These are phyloP conservation scores for Taphrina communis DNA, from an alignment of 1,139 yeast species.

Conservation along the genomic window DNA sequence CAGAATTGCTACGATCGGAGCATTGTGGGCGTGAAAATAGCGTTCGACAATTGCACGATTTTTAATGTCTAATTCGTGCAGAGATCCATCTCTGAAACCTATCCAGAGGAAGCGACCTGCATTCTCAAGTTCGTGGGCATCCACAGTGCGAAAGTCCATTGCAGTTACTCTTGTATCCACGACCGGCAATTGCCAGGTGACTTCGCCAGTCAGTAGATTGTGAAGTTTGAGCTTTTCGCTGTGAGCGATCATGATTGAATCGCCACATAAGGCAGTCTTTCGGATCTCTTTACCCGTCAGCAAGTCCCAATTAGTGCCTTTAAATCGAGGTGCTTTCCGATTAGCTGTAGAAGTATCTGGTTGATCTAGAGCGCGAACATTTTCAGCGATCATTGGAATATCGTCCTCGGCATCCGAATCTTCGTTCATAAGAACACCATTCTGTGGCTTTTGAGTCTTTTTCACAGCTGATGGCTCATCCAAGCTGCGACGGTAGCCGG, in stretches of 20 bases:
- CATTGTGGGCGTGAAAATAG: constrained; percentile 50
- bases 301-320: constrained; percentile 27
- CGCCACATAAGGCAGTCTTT: constrained; percentile 25
- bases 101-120: constrained; percentile 51
- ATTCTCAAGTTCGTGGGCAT: constrained; percentile 40
- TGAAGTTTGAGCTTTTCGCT: constrained; percentile 23
- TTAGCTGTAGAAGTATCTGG: constrained; percentile 52
- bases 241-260: constrained; percentile 27
- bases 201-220: constrained; percentile 24
- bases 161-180: constrained; percentile 34
- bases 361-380: constrained; percentile 27
- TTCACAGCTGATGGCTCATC: neutral
- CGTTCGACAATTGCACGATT: constrained; percentile 46
- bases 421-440: neutral
- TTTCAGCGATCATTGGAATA: neutral
- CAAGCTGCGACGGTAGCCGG: constrained; percentile 3
- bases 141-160: constrained; percentile 32
- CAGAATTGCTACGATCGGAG: constrained; percentile 50
- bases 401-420: constrained; percentile 36
- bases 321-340: constrained; percentile 50
- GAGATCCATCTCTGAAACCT: constrained; percentile 53
- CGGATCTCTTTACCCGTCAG: constrained; percentile 34
- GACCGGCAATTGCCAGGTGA: constrained; percentile 34
- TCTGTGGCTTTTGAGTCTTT: neutral
- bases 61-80: constrained; percentile 50